Percentiles rank a stretch among this genome's conserved stretches.
Conservation (phyloP, 352 stramenopile genomes). For the Phytophthora pinifolia region DNA sequence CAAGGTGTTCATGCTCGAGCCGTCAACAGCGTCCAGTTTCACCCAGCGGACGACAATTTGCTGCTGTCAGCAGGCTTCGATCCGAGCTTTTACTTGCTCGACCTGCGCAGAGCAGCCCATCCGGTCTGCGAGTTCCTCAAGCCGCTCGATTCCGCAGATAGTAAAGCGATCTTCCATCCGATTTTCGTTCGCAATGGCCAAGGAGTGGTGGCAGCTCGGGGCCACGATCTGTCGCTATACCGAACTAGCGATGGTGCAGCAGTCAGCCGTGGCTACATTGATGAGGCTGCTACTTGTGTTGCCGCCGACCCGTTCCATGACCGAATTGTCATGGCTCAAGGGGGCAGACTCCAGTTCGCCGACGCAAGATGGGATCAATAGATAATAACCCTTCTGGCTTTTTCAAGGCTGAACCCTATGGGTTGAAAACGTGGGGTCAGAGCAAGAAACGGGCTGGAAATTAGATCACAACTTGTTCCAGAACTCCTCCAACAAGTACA, state of each 20-base stretch:
- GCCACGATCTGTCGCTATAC: constrained; percentile 43
- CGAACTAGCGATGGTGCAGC: constrained; percentile 35
- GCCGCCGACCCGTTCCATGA: constrained; percentile 37
- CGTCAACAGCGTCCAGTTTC: constrained; percentile 62
- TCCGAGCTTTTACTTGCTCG: constrained; percentile 47
- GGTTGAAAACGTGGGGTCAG: too few relatives aligned
- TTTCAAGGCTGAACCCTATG: too few relatives aligned
- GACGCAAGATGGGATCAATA: constrained; percentile 25
- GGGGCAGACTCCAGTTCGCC: constrained; percentile 30
- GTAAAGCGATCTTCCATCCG: constrained; percentile 50
- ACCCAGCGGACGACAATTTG: constrained; percentile 45
- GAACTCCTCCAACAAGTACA: neutral
- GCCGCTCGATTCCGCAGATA: constrained; percentile 14
- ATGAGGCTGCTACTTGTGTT: constrained; percentile 32
- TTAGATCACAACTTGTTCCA: too few relatives aligned
- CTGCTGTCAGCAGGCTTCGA: constrained; percentile 53
- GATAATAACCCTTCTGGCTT: too few relatives aligned
- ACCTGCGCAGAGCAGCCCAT: constrained; percentile 34
- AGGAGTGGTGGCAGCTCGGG: constrained; percentile 33
- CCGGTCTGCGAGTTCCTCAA: constrained; percentile 42
- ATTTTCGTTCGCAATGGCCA: constrained; percentile 40
- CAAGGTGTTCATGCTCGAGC: constrained; percentile 30
- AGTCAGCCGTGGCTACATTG: too few relatives aligned
- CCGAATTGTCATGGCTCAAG: constrained; percentile 35
- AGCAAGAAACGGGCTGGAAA: too few relatives aligned